A percentile compares a stretch with the other conserved stretches of the same genome.
phyloP scores from a whole-genome alignment of 2,329 filamentous ascomycete genomes.

The Dissoconium aciculare region DNA sequence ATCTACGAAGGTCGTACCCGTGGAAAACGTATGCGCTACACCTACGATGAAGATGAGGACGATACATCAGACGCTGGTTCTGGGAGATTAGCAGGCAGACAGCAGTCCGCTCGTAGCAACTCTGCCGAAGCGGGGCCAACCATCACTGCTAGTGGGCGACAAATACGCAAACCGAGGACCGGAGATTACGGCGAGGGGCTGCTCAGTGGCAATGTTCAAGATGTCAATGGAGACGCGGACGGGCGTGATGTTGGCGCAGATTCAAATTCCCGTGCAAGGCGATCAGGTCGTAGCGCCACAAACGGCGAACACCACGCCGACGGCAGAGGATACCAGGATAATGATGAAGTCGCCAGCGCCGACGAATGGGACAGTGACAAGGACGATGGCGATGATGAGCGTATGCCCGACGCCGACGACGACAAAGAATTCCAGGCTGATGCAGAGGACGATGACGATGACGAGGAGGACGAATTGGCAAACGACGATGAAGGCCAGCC shows the following conservation, averaged over 20 bases:
- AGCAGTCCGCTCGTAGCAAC: slow-evolving; percentile 47
- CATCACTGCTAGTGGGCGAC: slow-evolving; percentile 72
- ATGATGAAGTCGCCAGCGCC: slow-evolving; percentile 39
- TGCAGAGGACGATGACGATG: slow-evolving; percentile 34
- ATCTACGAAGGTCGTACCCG: slow-evolving; percentile 92
- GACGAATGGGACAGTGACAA: slow-evolving; percentile 62
- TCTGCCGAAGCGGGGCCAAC: slow-evolving; percentile 54
- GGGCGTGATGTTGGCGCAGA: slow-evolving; percentile 12
- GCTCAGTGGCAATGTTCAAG: slow-evolving; percentile 38
- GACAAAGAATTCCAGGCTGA: slow-evolving; percentile 9
- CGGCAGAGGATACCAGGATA: slow-evolving; percentile 48
- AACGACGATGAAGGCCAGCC: slow-evolving; percentile 23
- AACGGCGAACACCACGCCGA: slow-evolving; percentile 45
- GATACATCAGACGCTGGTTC: slow-evolving; percentile 56
- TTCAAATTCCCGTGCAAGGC: slow-evolving; percentile 17
- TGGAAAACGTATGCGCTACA: slow-evolving; percentile 93
- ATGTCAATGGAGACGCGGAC: slow-evolving; percentile 20
- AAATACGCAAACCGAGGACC: slow-evolving; percentile 52
- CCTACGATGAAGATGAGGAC: slow-evolving; percentile 59
- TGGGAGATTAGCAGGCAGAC: slow-evolving; percentile 47
- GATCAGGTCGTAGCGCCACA: slow-evolving; percentile 33
- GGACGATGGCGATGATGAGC: slow-evolving; percentile 50
- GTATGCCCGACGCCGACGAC: slow-evolving; percentile 31
- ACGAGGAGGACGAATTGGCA: slow-evolving; percentile 30
- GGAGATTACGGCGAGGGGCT: slow-evolving; percentile 51